phyloP scores from a whole-genome alignment of 1,284 basidiomycete genomes.

The Anthracocystis walkeri region DNA sequence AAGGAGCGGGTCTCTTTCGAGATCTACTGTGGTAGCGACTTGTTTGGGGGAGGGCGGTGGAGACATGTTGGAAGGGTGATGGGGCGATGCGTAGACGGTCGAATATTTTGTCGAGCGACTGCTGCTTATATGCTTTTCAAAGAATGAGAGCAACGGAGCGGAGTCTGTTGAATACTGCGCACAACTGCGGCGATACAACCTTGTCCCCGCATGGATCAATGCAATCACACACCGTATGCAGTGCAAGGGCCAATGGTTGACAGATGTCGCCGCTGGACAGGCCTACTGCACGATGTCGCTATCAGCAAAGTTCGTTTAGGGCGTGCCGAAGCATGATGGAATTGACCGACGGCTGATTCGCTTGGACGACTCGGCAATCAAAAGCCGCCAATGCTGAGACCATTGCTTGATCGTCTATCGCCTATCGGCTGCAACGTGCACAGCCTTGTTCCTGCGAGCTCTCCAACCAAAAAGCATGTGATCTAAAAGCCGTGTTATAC shows the following conservation, averaged over 20 bases:
- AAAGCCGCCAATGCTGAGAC: neutral
- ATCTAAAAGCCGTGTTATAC: neutral
- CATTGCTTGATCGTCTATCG: too few species aligned
- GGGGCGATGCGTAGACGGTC: neutral
- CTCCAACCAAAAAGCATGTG: neutral
- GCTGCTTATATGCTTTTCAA: neutral
- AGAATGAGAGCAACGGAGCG: neutral
- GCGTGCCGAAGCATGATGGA: slow-evolving; percentile 6
- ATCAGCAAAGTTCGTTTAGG: neutral
- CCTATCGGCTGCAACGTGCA: neutral
- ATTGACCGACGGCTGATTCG: slow-evolving; percentile 21
- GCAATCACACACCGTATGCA: neutral
- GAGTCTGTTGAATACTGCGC: neutral
- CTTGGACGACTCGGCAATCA: slow-evolving; percentile 1
- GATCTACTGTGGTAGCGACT: slow-evolving; percentile 6
- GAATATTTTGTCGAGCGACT: neutral
- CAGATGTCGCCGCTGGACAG: neutral
- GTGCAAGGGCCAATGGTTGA: neutral
- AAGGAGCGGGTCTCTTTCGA: slow-evolving; percentile 27
- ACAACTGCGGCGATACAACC: neutral
- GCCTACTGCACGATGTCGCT: neutral
- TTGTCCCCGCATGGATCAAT: neutral
- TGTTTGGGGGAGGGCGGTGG: slow-evolving; percentile 1
- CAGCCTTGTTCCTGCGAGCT: neutral
- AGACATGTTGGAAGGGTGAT: neutral